phyloP scores from a whole-genome alignment of 805 yeast genomes.

The Candida oleophila region DNA sequence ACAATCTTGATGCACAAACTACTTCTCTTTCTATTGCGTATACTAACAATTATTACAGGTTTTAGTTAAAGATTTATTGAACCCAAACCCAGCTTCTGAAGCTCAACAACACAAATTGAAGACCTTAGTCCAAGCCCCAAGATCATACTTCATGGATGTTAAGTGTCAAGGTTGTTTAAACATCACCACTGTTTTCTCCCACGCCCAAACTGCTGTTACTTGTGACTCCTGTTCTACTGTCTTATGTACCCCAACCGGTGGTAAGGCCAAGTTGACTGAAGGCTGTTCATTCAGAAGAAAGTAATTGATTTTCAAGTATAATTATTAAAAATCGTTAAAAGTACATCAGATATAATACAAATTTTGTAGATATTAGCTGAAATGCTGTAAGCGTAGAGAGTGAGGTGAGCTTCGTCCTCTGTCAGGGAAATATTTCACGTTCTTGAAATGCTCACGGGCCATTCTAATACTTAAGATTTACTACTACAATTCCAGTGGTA shows the following conservation, averaged over 20 bases:
- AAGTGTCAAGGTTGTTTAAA: constrained; percentile 99
- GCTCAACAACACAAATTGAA: constrained; percentile 96
- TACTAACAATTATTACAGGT: constrained; percentile 48
- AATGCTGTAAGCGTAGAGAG: neutral
- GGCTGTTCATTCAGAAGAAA: constrained; percentile 99
- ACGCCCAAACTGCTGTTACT: constrained; percentile 99
- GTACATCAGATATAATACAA: neutral
- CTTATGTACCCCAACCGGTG: constrained; percentile 99
- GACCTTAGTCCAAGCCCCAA: constrained; percentile 95
- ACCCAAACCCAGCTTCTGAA: constrained; percentile 98
- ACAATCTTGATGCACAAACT: too few relatives aligned
- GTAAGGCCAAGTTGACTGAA: constrained; percentile 99
- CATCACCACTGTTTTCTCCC: constrained; percentile 99
- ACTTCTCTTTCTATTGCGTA: neutral
- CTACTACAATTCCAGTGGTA: too few relatives aligned
- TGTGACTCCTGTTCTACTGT: constrained; percentile 99
- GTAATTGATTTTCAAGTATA: constrained; percentile 41
- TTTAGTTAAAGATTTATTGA: constrained; percentile 97
- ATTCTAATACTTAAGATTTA: too few relatives aligned
- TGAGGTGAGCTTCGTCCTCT: neutral
- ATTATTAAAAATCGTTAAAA: neutral
- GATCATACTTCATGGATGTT: constrained; percentile 99
- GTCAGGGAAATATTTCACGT: too few relatives aligned
- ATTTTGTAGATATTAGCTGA: neutral
- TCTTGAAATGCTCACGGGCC: too few relatives aligned